phyloP scores from a whole-genome alignment of 2,329 filamentous ascomycete species.

The Sclerotinia nivalis region DNA sequence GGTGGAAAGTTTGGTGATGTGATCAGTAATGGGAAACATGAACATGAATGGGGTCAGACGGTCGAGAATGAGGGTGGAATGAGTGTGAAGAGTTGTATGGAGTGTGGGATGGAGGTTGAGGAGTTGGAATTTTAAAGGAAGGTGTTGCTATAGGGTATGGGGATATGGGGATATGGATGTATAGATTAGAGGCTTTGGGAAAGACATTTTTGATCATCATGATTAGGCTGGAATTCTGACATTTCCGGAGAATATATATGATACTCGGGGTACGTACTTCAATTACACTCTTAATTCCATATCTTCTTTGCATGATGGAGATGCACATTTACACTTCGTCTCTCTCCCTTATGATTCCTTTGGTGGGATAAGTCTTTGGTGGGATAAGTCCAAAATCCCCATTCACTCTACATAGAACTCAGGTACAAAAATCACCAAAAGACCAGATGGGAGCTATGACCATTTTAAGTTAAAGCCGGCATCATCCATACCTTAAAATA shows the following conservation, averaged over 20 bases:
- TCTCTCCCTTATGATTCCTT: neutral
- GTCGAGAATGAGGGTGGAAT: slow-evolving; percentile 71
- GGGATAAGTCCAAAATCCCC: neutral
- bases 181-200: neutral
- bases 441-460: slow-evolving; percentile 6
- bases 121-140: slow-evolving; percentile 51
- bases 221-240: neutral
- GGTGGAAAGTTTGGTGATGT: slow-evolving; percentile 71
- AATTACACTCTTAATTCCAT: neutral
- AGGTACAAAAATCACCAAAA: neutral
- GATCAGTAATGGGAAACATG: slow-evolving; percentile 71
- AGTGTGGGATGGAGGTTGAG: slow-evolving; percentile 78
- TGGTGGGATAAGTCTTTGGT: too few species aligned
- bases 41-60: slow-evolving; percentile 80
- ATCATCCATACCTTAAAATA: neutral
- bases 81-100: slow-evolving; percentile 76
- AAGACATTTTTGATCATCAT: neutral
- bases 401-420: neutral
- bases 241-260: neutral
- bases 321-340: neutral
- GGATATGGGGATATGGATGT: neutral
- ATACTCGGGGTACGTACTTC: neutral
- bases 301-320: neutral
- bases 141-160: neutral
- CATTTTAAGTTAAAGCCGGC: slow-evolving; percentile 9